Base-by-base conservation (phyloP, 352 stramenopile species). In the Thraustochytrium sp. region DNA sequence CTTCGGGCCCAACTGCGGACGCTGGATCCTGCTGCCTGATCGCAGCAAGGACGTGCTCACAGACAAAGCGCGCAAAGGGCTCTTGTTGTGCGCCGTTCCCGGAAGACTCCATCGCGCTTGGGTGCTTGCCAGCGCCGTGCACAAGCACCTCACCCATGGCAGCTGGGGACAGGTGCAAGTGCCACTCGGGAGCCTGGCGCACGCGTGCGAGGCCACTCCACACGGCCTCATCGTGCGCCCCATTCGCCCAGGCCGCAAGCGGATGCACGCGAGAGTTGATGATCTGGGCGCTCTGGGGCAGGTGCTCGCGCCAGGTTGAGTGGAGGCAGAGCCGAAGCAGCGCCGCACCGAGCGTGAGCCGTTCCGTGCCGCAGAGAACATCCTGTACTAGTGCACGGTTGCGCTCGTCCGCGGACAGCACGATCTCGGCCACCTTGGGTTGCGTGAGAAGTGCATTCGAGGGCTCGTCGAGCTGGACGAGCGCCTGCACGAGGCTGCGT, bases 221-320 rank as follows among this genome's bases (percentile, higher is more conserved):
- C 5, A 77, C 11, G 65, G 13, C 2, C n/a, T 38, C 31, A 36
- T 36, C 38, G 42, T 77, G 46, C 65, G 68, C 9, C 65, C 65
- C 16, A 26, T 16, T 61, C 65, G 65, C 65, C 65, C 65, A 77
- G 26, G 31, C 64, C 26, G 64, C 65, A 16, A 77, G 46, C 11
- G 65, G 65, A 3, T 77, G 5, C 0, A 77, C 11, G 26, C 65
- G 38, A 3, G 46, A 76, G 34, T 62, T 1, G 36, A 77, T 16
- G 11, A 77, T 31, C 11, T 77, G 26, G 26, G 65, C 65, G 11
- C 11, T 29, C 18, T 77, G 5, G 46, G 5, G 0, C 18, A 77
- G 40, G 26, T 77, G 68, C 65, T 77, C 65, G 36, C 65, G 65
- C 65, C 65, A 77, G 8, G 65, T 64, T 9, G 65, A 77, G 65